These are phyloP conservation scores for Apiotrichum laibachii DNA, from an alignment of 1,284 basidiomycete species.

Conservation along the genomic window DNA sequence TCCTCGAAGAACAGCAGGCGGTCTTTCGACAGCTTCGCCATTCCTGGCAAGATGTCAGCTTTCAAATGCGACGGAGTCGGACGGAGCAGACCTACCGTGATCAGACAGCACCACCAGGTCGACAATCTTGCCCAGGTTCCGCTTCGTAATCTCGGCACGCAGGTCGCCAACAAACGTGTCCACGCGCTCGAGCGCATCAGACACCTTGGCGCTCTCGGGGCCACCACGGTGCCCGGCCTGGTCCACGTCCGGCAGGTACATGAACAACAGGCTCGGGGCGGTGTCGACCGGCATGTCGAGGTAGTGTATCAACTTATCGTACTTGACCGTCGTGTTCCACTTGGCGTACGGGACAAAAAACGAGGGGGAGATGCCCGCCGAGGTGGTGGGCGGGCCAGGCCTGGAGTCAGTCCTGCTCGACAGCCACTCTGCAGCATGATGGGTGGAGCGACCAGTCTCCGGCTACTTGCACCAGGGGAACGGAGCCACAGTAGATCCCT, in stretches of 20 bases:
- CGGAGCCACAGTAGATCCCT: too few relatives aligned
- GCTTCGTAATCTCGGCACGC: constrained; percentile 60
- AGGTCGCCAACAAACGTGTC: constrained; percentile 73
- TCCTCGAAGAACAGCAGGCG: constrained; percentile 77
- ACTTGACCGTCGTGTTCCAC: constrained; percentile 65
- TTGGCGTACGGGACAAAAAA: constrained; percentile 72
- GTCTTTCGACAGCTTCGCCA: constrained; percentile 77
- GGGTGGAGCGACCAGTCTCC: not conserved
- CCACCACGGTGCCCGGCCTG: constrained; percentile 68
- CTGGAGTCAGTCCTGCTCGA: constrained; percentile 48
- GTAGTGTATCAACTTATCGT: constrained; percentile 70
- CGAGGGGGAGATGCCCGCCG: constrained; percentile 62
- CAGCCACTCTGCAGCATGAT: not conserved
- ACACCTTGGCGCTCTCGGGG: constrained; percentile 67
- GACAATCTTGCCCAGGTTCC: constrained; percentile 76
- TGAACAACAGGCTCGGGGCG: constrained; percentile 73
- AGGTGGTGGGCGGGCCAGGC: constrained; percentile 75
- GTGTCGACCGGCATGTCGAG: constrained; percentile 67
- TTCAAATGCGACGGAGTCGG: too few relatives aligned
- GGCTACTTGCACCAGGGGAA: too few relatives aligned
- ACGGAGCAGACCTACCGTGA: constrained; percentile 62
- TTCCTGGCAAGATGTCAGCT: constrained; percentile 51
- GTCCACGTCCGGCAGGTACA: constrained; percentile 56
- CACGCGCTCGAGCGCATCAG: constrained; percentile 64
- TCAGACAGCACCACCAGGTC: constrained; percentile 88